phyloP scores from a whole-genome alignment of 2,329 filamentous ascomycete genomes.

The Spiromastix sp. region DNA sequence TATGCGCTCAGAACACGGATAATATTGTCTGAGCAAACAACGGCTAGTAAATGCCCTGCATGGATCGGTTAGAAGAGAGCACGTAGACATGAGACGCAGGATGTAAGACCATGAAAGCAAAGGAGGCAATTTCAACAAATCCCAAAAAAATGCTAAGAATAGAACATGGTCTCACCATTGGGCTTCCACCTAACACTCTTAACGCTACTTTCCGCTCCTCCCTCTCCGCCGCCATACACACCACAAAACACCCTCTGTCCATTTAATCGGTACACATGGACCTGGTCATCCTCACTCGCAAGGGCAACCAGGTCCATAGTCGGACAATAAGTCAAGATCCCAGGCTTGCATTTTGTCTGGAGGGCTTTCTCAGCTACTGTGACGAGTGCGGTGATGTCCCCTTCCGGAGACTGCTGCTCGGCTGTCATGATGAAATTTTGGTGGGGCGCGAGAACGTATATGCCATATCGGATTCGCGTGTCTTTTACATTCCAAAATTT shows the following conservation, averaged over 20 bases:
- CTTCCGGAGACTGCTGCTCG: slow-evolving; percentile 6
- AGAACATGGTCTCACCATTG: slow-evolving; percentile 43
- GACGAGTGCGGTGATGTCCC: no score
- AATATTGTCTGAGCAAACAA: slow-evolving; percentile 73
- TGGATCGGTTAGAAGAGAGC: slow-evolving; percentile 4
- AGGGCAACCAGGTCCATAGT: slow-evolving; percentile 73
- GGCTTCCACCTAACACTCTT: slow-evolving; percentile 52
- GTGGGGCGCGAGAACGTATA: slow-evolving; percentile 1
- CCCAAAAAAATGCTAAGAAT: slow-evolving; percentile 4
- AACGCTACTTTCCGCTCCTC: slow-evolving; percentile 22
- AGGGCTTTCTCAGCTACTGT: slow-evolving; percentile 31
- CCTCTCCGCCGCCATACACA: slow-evolving; percentile 33
- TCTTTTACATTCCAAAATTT: not conserved
- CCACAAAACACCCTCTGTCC: slow-evolving; percentile 57
- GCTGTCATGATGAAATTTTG: slow-evolving; percentile 2
- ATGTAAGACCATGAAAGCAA: no score
- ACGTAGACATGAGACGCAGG: no score
- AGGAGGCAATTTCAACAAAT: no score
- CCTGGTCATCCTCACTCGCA: slow-evolving; percentile 54
- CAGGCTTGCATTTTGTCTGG: slow-evolving; percentile 31
- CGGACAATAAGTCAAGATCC: slow-evolving; percentile 63
- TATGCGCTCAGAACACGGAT: slow-evolving; percentile 69
- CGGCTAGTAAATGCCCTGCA: slow-evolving; percentile 57
- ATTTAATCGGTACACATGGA: slow-evolving; percentile 69
- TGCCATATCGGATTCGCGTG: not conserved